phyloP scores from a whole-genome alignment of 2,329 filamentous ascomycete genomes.

The Fusarium xyrophilum region DNA sequence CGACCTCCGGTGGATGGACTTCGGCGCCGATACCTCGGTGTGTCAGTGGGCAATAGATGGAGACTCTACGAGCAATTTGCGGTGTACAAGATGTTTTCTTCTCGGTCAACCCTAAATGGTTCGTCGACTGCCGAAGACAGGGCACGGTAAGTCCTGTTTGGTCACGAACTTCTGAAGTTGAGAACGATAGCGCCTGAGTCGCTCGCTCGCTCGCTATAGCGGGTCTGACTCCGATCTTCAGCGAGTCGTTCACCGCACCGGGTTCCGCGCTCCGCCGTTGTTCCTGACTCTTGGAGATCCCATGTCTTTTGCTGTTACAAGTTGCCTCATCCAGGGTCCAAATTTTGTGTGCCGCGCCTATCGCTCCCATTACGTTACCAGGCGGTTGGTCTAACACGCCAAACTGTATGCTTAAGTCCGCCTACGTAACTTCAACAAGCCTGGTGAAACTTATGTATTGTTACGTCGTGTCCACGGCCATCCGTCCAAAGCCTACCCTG shows the following conservation, averaged over 20 bases:
- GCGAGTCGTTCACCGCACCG: conserved; percentile 25
- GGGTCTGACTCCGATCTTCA: conserved; percentile 10
- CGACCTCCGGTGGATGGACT: conserved; percentile 22
- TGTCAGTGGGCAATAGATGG: conserved; percentile 25
- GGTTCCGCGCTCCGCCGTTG: background rate
- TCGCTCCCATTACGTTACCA: conserved; percentile 18
- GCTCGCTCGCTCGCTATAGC: too few relatives aligned
- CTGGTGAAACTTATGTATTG: background rate
- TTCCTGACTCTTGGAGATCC: conserved; percentile 7
- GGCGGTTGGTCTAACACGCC: background rate
- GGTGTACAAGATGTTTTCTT: conserved; percentile 20
- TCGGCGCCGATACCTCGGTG: conserved; percentile 34
- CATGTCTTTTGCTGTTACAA: background rate
- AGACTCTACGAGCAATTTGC: conserved; percentile 28
- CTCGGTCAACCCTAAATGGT: conserved; percentile 30
- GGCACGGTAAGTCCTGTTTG: conserved; percentile 18
- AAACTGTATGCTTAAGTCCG: conserved; percentile 13
- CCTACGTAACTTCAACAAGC: conserved; percentile 17
- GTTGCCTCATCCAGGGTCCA: conserved; percentile 7
- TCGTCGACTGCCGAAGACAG: conserved; percentile 11
- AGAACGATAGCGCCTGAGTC: too few relatives aligned
- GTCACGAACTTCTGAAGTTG: too few relatives aligned
- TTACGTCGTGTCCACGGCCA: background rate
- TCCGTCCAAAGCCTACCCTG: background rate
- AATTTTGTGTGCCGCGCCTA: conserved; percentile 18